Conservation (phyloP, 2,329 filamentous ascomycete species). For the Coleophoma eucalyptorum region DNA sequence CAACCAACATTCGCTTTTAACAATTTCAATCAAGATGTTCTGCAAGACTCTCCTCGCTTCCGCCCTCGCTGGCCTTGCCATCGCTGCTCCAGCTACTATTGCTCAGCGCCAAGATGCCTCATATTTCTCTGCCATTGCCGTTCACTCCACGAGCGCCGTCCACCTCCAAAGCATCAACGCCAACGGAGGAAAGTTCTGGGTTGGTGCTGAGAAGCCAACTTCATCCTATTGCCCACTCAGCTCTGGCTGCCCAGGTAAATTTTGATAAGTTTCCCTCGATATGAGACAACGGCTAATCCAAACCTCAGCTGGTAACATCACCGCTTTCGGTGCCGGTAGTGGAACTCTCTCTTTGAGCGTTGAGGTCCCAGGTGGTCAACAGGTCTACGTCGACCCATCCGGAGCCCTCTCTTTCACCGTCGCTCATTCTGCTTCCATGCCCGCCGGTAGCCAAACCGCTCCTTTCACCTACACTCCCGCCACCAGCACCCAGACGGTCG, state of each 20-base stretch:
- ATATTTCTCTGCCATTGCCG: conserved; percentile 3
- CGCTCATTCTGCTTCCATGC: conserved; percentile 35
- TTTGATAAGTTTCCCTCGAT: background rate
- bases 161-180: conserved; percentile 6
- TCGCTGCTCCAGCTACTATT: conserved; percentile 5
- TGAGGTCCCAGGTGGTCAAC: conserved; percentile 11
- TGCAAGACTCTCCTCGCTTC: conserved; percentile 12
- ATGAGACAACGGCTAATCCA: background rate
- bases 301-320: conserved; percentile 3
- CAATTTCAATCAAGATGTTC: conserved; percentile 9
- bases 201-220: conserved; percentile 7
- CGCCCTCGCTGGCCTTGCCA: conserved; percentile 8
- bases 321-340: conserved; percentile 1
- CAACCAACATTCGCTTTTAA: background rate
- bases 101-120: background rate
- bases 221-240: conserved; percentile 9
- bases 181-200: conserved; percentile 12
- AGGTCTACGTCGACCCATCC: conserved; percentile 27
- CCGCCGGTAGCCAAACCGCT: conserved; percentile 5
- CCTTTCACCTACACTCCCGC: conserved; percentile 8
- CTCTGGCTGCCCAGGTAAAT: background rate
- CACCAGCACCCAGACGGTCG: background rate
- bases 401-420: conserved; percentile 18
- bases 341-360: background rate
- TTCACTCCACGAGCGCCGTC: conserved; percentile 2